phyloP scores from a whole-genome alignment of 2,329 filamentous ascomycete genomes.

The Calonectria fujianensis region DNA sequence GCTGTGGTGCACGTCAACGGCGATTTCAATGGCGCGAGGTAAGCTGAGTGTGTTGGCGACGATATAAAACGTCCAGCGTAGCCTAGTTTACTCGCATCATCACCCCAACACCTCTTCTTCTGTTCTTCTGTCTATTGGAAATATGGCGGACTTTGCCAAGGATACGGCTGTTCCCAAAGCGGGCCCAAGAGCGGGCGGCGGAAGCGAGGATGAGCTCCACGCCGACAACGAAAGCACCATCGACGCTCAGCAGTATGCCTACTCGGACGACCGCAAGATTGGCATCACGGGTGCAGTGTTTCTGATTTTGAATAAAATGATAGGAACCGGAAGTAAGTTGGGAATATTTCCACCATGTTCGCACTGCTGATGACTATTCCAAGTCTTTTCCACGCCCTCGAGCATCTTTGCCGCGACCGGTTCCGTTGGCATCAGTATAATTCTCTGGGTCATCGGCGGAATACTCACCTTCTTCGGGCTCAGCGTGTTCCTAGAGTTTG shows the following conservation, averaged over 20 bases:
- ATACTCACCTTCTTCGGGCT: conserved; percentile 76
- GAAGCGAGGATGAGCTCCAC: conserved; percentile 47
- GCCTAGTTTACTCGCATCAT: not conserved
- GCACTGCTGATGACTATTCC: conserved; percentile 12
- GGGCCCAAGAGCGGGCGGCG: conserved; percentile 20
- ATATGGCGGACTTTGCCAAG: conserved; percentile 45
- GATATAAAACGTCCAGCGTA: not conserved
- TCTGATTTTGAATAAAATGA: conserved; percentile 75
- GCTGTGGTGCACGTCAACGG: conserved; percentile 23
- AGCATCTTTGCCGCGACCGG: conserved; percentile 71
- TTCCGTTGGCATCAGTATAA: conserved; percentile 65
- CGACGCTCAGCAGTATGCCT: conserved; percentile 65
- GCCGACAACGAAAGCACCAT: conserved; percentile 51
- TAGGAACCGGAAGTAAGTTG: conserved; percentile 72
- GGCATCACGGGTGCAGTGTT: conserved; percentile 72
- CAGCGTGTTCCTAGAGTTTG: conserved; percentile 78
- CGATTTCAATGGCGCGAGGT: conserved; percentile 30
- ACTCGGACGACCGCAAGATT: conserved; percentile 68
- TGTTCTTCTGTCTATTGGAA: not conserved
- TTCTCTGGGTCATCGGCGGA: conserved; percentile 62
- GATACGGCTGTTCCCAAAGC: conserved; percentile 16
- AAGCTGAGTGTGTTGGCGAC: no score
- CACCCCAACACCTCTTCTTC: not conserved
- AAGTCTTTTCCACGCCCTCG: conserved; percentile 74
- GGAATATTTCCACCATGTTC: accelerated